A percentile compares a stretch with the other conserved stretches of the same genome.
phyloP scores from a whole-genome alignment of 192 early-diverging fungal genomes.

The Coemansia sp. region DNA sequence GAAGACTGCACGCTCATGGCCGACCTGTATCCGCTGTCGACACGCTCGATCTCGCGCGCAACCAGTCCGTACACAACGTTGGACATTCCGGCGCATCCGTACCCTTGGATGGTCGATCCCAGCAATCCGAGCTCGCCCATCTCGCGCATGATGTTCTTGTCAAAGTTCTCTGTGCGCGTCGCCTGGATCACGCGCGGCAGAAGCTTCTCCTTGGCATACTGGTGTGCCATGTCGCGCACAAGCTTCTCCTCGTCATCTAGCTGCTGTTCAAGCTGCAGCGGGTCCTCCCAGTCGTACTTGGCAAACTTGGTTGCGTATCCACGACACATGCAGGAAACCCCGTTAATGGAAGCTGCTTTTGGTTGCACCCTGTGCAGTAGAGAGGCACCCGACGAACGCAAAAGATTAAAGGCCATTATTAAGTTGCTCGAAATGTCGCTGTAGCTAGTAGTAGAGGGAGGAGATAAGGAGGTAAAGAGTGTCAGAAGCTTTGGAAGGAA shows the following conservation, averaged over 20 bases:
- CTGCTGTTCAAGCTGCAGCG: constrained; percentile 75
- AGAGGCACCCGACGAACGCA: neutral
- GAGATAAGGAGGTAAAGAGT: no score
- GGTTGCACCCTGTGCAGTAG: neutral
- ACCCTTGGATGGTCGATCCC: constrained; percentile 92
- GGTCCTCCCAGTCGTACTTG: constrained; percentile 84
- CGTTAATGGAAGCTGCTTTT: neutral
- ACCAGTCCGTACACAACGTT: constrained; percentile 95
- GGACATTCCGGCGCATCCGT: constrained; percentile 96
- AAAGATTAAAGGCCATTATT: neutral
- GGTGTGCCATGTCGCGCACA: constrained; percentile 76
- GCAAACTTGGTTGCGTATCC: constrained; percentile 54
- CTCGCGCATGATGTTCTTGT: constrained; percentile 87
- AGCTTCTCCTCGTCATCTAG: constrained; percentile 90
- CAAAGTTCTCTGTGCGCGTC: constrained; percentile 84
- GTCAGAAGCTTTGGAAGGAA: no score
- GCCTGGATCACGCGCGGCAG: constrained; percentile 82
- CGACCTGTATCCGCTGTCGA: constrained; percentile 95
- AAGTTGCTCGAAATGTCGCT: neutral
- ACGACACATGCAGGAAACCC: constrained; percentile 3
- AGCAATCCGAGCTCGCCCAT: constrained; percentile 92
- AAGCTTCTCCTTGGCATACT: constrained; percentile 88
- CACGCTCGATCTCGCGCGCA: constrained; percentile 94
- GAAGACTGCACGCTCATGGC: constrained; percentile 99
- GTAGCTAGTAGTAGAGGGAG: neutral